Evolutionary conservation across 1,284 basidiomycete species (phyloP).

Genomic region (Ganoderma lingzhi): DNA sequence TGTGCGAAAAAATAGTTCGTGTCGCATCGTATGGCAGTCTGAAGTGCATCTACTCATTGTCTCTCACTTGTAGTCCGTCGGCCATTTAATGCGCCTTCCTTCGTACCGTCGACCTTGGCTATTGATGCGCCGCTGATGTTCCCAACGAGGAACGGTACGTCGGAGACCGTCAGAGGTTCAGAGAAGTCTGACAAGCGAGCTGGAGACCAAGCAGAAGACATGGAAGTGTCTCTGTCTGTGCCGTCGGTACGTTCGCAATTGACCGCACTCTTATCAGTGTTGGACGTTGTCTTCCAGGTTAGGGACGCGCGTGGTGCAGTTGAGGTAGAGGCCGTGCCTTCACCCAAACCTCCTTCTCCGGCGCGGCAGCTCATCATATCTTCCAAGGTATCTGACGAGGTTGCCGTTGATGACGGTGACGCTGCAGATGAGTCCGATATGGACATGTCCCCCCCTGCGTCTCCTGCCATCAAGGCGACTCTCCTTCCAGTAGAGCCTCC

Average conservation of each 20-base stretch:
- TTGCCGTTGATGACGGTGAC: conserved; percentile 10
- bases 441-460: conserved; percentile 34
- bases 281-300: conserved; percentile 18
- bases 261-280: conserved; percentile 1
- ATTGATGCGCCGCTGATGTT: conserved; percentile 28
- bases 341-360: not conserved
- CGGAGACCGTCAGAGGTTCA: not conserved
- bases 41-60: not conserved
- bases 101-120: conserved; percentile 29
- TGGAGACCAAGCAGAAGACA: conserved; percentile 16
- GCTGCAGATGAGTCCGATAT: conserved; percentile 30
- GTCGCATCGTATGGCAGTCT: no score
- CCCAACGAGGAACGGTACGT: conserved; percentile 8
- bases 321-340: conserved; percentile 2
- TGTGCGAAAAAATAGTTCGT: conserved; percentile 13
- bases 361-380: not conserved
- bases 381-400: conserved; percentile 12
- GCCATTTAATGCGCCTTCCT: conserved; percentile 24
- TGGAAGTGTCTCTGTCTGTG: conserved; percentile 23
- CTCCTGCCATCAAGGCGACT: conserved; percentile 20
- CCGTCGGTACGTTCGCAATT: conserved; percentile 20
- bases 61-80: conserved; percentile 1
- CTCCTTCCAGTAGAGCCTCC: not conserved
- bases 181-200: not conserved
- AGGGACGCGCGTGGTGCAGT: conserved; percentile 13